Conservation (phyloP, 257 asterid genomes). For the Capsicum baccatum region DNA sequence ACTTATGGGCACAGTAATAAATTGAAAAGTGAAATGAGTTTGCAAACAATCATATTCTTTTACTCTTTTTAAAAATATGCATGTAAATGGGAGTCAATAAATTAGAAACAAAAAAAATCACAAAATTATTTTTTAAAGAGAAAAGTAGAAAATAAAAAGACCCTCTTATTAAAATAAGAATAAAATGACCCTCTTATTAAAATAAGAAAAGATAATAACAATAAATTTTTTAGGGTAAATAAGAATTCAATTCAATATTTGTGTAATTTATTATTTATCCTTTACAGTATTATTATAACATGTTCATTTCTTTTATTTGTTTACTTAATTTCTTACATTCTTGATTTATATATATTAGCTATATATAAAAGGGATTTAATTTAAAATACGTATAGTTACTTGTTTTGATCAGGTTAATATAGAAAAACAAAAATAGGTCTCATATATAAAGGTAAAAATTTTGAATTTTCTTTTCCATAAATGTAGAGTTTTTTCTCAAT, state of each 20-base stretch:
- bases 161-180: too few relatives aligned
- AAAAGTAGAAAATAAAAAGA: not conserved
- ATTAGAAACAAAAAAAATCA: not conserved
- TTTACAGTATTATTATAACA: not conserved
- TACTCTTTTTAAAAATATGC: not conserved
- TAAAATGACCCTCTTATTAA: not conserved
- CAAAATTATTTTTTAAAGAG: not conserved
- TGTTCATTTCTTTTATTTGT: not conserved
- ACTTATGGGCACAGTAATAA: not conserved
- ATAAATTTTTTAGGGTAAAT: not conserved
- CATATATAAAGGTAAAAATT: too few relatives aligned
- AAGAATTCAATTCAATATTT: not conserved
- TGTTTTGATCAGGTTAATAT: not conserved
- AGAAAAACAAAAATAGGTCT: not conserved
- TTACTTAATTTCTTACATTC: not conserved
- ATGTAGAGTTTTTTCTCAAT: too few relatives aligned
- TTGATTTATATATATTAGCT: not conserved
- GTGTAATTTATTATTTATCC: not conserved
- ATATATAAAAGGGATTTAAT: not conserved
- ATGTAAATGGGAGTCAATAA: not conserved
- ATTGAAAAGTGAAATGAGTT: too few relatives aligned
- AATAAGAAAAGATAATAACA: not conserved
- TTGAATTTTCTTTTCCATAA: too few relatives aligned
- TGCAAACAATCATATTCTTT: not conserved
- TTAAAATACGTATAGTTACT: not conserved